These are phyloP conservation scores for Candida buenavistaensis DNA, from an alignment of 1,139 yeast species.

Conservation along the genomic window DNA sequence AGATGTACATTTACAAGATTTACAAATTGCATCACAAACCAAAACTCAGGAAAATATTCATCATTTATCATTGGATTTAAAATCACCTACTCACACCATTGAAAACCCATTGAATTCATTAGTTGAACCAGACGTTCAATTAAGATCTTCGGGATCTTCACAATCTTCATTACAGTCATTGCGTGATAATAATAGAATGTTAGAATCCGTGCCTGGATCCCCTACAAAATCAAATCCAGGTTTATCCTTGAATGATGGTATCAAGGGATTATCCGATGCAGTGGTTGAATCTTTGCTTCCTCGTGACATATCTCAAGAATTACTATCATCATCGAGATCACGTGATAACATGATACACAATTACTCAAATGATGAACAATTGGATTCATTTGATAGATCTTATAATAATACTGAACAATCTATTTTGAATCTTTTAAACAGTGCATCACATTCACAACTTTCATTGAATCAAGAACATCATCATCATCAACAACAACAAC, in stretches of 20 bases:
- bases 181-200: slow-evolving; percentile 34
- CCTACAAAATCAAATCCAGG: slow-evolving; percentile 27
- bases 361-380: slow-evolving; percentile 6
- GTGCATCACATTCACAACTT: slow-evolving; percentile 15
- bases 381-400: slow-evolving; percentile 38
- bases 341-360: slow-evolving; percentile 3
- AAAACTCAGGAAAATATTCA: slow-evolving; percentile 38
- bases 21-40: slow-evolving; percentile 27
- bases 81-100: slow-evolving; percentile 22
- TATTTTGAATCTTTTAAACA: slow-evolving; percentile 40
- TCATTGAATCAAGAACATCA: slow-evolving; percentile 4
- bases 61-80: slow-evolving; percentile 34
- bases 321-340: slow-evolving; percentile 2
- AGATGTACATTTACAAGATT: slow-evolving; percentile 37
- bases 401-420: slow-evolving; percentile 44
- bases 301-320: slow-evolving; percentile 13
- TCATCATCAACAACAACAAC: neutral
- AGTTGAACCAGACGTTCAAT: slow-evolving; percentile 29
- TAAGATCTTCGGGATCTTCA: slow-evolving; percentile 43
- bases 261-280: slow-evolving; percentile 44
- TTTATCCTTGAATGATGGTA: slow-evolving; percentile 43
- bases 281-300: slow-evolving; percentile 39
- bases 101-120: slow-evolving; percentile 41
- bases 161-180: slow-evolving; percentile 48
- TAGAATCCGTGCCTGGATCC: slow-evolving; percentile 27